Conservation (phyloP, 257 asterid genomes). For the Solanum chmielewskii region DNA sequence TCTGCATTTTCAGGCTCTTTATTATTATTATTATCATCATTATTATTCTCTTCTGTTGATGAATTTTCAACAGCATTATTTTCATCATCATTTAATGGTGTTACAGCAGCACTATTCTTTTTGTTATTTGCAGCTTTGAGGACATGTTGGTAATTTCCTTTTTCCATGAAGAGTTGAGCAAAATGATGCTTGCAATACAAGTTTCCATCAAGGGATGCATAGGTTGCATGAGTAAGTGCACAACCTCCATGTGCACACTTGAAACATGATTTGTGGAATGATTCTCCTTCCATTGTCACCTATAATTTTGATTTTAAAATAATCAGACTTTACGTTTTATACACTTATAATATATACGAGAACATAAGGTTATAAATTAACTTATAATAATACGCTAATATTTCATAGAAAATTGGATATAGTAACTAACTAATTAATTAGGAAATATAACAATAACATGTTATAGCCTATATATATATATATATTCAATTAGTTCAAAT, state of each 20-base stretch:
- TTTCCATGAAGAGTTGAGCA: slow-evolving; percentile 38
- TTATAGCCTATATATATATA: neutral
- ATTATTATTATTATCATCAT: neutral
- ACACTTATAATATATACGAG: neutral
- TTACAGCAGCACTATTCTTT: slow-evolving; percentile 12
- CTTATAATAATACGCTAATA: rapidly evolving
- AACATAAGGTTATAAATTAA: no score
- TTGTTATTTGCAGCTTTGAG: slow-evolving; percentile 29
- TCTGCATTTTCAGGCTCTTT: neutral
- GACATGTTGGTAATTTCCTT: slow-evolving; percentile 43
- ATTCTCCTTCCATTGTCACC: slow-evolving; percentile 34
- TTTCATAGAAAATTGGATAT: neutral
- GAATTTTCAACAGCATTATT: neutral
- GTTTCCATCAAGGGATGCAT: slow-evolving; percentile 33
- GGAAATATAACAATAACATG: neutral
- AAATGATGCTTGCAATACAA: slow-evolving; percentile 42
- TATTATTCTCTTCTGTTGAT: neutral
- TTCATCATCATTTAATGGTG: neutral
- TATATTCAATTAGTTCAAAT: neutral
- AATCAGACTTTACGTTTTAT: neutral
- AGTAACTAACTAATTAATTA: no score
- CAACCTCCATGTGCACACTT: slow-evolving; percentile 42
- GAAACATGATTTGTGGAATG: slow-evolving; percentile 41
- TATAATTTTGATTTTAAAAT: neutral
- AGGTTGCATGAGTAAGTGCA: slow-evolving; percentile 29